phyloP scores from a whole-genome alignment of 2,329 filamentous ascomycete species.

The Arachnopeziza araneosa region DNA sequence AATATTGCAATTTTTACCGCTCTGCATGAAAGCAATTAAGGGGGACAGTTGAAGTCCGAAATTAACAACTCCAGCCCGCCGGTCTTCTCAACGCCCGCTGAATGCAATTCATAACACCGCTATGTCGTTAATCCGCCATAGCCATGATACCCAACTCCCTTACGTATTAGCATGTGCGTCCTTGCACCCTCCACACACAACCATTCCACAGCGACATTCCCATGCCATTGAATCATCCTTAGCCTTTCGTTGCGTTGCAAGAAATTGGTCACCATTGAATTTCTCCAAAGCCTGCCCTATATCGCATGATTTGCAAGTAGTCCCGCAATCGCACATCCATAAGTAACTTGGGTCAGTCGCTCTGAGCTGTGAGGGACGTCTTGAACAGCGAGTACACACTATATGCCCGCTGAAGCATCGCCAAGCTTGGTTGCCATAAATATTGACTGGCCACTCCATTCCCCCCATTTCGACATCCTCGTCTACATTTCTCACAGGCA shows the following conservation, averaged over 20 bases:
- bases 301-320: neutral
- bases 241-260: neutral
- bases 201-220: slow-evolving; percentile 8
- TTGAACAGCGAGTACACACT: neutral
- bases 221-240: slow-evolving; percentile 1
- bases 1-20: neutral
- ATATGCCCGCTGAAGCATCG: slow-evolving; percentile 1
- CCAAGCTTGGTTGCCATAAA: neutral
- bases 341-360: neutral
- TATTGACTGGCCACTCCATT: neutral
- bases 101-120: neutral
- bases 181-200: slow-evolving; percentile 11
- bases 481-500: neutral
- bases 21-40: neutral
- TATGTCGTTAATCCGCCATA: neutral
- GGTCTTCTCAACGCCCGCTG: neutral
- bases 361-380: neutral
- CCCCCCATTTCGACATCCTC: neutral
- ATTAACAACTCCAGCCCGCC: neutral
- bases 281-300: neutral
- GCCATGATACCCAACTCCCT: neutral
- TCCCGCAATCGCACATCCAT: slow-evolving; percentile 1
- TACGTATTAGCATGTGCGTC: neutral
- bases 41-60: neutral
- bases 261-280: neutral